A percentile compares a stretch with the other conserved stretches of the same genome.
Evolutionary conservation across 2,329 filamentous ascomycete species (phyloP).

Genomic region (Trichoderma polysporum): DNA sequence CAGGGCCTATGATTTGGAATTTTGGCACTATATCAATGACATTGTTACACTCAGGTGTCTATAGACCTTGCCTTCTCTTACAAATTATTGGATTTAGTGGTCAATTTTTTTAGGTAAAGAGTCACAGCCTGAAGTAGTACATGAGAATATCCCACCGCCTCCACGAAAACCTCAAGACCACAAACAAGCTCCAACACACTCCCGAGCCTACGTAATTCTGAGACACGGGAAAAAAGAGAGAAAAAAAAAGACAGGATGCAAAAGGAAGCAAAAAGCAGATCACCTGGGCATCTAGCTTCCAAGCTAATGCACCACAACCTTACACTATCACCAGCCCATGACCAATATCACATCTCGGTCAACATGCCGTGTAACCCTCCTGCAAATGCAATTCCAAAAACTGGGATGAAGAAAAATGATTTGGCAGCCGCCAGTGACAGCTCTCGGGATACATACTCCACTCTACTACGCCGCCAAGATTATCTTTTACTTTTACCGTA

Average conservation of each 20-base stretch:
- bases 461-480: not conserved
- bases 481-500: not conserved
- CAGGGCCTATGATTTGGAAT: not conserved
- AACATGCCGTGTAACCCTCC: conserved; percentile 10
- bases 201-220: not conserved
- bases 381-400: not conserved
- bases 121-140: not conserved
- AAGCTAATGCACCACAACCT: conserved; percentile 9
- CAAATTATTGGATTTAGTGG: too few relatives aligned
- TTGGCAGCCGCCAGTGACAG: not conserved
- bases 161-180: not conserved
- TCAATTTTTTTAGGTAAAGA: too few relatives aligned
- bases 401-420: not conserved
- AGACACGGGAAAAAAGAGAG: not conserved
- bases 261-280: not conserved
- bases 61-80: not conserved
- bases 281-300: not conserved
- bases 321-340: conserved; percentile 5
- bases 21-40: not conserved
- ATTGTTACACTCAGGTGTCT: not conserved
- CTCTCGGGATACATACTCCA: not conserved
- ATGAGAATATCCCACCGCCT: not conserved
- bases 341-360: conserved; percentile 18
- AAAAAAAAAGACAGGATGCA: not conserved
- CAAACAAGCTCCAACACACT: not conserved